Percentiles rank a stretch among this genome's conserved stretches.
Evolutionary conservation across 352 stramenopile species (phyloP).

Genomic region (Hyaloperonospora brassicae): DNA sequence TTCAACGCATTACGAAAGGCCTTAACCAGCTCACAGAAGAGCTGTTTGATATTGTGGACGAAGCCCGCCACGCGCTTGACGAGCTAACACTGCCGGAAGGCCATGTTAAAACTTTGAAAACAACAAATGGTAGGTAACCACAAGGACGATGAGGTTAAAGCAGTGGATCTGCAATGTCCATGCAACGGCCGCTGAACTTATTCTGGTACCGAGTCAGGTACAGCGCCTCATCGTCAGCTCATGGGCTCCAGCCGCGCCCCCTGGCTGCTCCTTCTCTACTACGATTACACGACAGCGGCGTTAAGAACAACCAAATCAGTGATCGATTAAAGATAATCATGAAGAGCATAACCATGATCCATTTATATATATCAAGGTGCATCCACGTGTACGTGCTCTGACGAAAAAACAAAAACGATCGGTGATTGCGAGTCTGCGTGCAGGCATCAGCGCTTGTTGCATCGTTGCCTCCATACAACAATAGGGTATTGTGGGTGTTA

Average conservation of each 20-base stretch:
- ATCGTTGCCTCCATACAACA: too few species aligned
- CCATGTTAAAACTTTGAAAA: not conserved
- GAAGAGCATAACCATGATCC: not conserved
- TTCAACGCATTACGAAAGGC: not conserved
- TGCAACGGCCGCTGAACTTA: too few species aligned
- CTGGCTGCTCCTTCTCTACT: not conserved
- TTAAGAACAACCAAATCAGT: not conserved
- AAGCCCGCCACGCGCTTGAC: too few species aligned
- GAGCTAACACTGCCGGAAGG: too few species aligned
- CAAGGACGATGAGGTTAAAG: not conserved
- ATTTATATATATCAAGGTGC: not conserved
- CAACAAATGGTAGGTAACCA: not conserved
- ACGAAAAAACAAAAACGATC: not conserved
- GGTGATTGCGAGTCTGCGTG: not conserved
- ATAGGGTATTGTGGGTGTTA: too few species aligned
- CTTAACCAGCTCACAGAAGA: too few species aligned
- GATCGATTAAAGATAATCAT: too few species aligned
- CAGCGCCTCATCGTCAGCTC: not conserved
- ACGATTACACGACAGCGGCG: not conserved
- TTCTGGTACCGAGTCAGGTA: not conserved
- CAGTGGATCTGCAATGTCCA: too few species aligned
- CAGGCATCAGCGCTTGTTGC: too few species aligned
- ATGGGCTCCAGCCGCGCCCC: not conserved
- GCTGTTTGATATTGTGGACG: too few species aligned
- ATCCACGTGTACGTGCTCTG: not conserved